Evolutionary conservation across 768 basidiomycete species (phyloP).

Genomic region (Agaricus subrufescens): DNA sequence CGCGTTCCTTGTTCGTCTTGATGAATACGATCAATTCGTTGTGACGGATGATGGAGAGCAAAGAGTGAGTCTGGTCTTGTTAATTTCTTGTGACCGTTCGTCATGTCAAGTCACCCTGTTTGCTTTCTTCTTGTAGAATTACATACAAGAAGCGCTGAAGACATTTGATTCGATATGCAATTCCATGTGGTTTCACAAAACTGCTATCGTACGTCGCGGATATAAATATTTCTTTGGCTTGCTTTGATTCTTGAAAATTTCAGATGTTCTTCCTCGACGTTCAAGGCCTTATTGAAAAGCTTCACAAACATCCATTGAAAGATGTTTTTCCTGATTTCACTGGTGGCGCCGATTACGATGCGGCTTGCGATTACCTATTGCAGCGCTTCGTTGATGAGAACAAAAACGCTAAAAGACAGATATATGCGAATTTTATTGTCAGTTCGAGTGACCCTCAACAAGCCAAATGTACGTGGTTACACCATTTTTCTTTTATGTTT

Average conservation of each 20-base stretch:
- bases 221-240: neutral
- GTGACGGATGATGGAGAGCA: neutral
- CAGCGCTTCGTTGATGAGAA: neutral
- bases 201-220: neutral
- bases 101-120: neutral
- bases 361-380: neutral
- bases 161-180: neutral
- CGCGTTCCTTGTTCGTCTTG: neutral
- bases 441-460: neutral
- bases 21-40: neutral
- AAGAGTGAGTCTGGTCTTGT: neutral
- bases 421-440: neutral
- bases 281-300: neutral
- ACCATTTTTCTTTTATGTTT: neutral
- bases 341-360: neutral
- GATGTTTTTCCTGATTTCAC: neutral
- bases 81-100: neutral
- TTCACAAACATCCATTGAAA: neutral
- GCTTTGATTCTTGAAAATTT: neutral
- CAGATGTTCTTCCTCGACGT: neutral
- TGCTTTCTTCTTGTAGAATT: neutral
- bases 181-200: neutral
- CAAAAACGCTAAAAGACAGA: neutral
- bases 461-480: neutral
- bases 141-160: neutral